Conservation (phyloP, 2,329 filamentous ascomycete genomes). For the Xylariaceae sp. region DNA sequence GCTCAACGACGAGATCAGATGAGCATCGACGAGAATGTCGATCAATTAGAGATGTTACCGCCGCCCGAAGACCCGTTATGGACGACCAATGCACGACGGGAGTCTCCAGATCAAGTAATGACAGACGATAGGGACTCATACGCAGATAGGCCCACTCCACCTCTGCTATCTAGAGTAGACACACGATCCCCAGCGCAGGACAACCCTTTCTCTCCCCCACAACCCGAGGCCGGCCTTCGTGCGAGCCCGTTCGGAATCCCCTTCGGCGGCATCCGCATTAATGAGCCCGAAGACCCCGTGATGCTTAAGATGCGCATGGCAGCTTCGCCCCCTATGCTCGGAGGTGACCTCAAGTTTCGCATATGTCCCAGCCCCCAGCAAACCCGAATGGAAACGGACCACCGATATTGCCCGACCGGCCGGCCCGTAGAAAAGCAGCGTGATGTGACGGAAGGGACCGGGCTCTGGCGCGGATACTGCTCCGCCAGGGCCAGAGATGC, state of each 20-base stretch:
- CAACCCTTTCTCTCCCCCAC: constrained; percentile 27
- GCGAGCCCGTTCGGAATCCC: constrained; percentile 46
- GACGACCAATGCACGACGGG: constrained; percentile 31
- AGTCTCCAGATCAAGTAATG: constrained; percentile 32
- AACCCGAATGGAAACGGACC: constrained; percentile 81
- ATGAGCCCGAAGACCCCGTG: constrained; percentile 43
- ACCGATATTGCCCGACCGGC: constrained; percentile 54
- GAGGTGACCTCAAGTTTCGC: constrained; percentile 77
- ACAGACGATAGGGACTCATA: constrained; percentile 29
- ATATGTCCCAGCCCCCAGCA: constrained; percentile 80
- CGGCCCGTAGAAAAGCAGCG: constrained; percentile 52
- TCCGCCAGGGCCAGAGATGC: constrained; percentile 42
- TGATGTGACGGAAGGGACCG: constrained; percentile 59
- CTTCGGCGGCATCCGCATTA: constrained; percentile 46
- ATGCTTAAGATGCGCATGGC: constrained; percentile 53
- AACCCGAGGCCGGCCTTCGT: constrained; percentile 46
- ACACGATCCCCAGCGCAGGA: constrained; percentile 25
- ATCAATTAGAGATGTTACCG: constrained; percentile 36
- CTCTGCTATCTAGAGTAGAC: constrained; percentile 21
- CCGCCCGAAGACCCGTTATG: constrained; percentile 37
- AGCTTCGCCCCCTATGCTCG: constrained; percentile 83
- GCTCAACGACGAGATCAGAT: constrained; percentile 51
- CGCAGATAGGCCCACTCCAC: constrained; percentile 29
- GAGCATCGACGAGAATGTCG: constrained; percentile 38
- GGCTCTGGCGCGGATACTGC: constrained; percentile 80